These are phyloP conservation scores for Dalbergia cochinchinensis DNA, from an alignment of 306 rosid species.

Conservation along the genomic window DNA sequence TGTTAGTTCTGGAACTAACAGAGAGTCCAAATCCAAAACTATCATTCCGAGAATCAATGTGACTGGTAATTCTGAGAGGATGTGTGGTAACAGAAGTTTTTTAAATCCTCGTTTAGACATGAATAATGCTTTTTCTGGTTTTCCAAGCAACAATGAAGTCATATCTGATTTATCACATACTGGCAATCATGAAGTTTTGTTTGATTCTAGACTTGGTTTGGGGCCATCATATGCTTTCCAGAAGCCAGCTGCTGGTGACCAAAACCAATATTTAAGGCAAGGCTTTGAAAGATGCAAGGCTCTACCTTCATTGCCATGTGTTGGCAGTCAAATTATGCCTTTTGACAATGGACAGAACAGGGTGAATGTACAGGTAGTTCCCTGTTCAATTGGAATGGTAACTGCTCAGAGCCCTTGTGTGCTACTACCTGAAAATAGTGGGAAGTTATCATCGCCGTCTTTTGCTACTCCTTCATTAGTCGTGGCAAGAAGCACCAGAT, in stretches of 20 bases:
- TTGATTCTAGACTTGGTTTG: conserved; percentile 27
- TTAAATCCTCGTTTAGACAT: conserved; percentile 30
- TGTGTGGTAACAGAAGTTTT: conserved; percentile 13
- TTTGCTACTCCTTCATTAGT: conserved; percentile 5
- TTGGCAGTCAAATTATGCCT: conserved; percentile 29
- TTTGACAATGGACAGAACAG: conserved; percentile 25
- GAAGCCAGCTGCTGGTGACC: conserved; percentile 34
- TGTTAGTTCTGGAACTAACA: conserved; percentile 39
- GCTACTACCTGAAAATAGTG: conserved; percentile 31
- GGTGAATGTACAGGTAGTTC: conserved; percentile 6
- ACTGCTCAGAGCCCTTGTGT: conserved; percentile 5
- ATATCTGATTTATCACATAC: conserved; percentile 11
- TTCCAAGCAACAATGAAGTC: conserved; percentile 40
- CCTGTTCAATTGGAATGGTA: conserved; percentile 26
- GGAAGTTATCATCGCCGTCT: conserved; percentile 33
- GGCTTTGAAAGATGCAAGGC: conserved; percentile 26
- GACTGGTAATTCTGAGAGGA: conserved; percentile 25
- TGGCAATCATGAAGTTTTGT: conserved; percentile 6
- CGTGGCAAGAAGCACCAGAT: conserved; percentile 31
- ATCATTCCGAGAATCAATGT: conserved; percentile 37
- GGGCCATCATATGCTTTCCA: conserved; percentile 40
- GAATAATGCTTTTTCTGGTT: conserved; percentile 37
- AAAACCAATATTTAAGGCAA: conserved; percentile 19
- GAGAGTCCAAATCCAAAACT: conserved; percentile 14
- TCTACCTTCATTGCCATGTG: conserved; percentile 38